Evolutionary conservation across 768 basidiomycete genomes (phyloP), one percentile per base, ranked within the genome.

Genomic region (Boletus tomentosulus): DNA sequence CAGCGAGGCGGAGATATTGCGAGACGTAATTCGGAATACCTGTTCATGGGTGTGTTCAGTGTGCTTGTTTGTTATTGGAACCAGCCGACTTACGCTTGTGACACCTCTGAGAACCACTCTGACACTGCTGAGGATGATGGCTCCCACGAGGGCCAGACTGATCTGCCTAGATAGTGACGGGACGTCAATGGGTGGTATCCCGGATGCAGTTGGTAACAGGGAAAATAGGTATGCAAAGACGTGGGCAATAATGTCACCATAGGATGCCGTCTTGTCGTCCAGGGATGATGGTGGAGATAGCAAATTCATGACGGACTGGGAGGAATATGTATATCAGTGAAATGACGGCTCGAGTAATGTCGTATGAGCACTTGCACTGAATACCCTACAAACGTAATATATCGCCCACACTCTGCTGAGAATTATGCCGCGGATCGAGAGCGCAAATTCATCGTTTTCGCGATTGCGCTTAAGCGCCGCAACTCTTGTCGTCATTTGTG

Each of bases 91-190:
- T 53, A 79, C 86, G 60, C 82, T 72, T 0, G 85, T 82, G 24
- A 85, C 89, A 12, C 85, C 85, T 16, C 76, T 73, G 58, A 93
- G 70, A 5, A 92, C 87, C 4, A 82, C 73, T 31, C 88, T 74
- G 33, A 93, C 78, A 54, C 85, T 89, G 45, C 79, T 84, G 16
- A 89, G 61, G 54, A 93, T 87, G 64, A 93, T 88, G 45, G 82
- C 70, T 13, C 91, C 91, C 28, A 92, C 86, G 13, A 93, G 76
- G 1, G 75, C 71, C 8, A 92, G 74, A 63, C 88, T 89, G 27
- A 80, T 73, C 57, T 83, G 81, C 22, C 78, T 73, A 15, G 79
- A 78, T 48, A 79, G 56, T n/a, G 73, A 70, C 10, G 71, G 71
- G 3, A 78, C 60, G 19, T 73, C 68, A 33, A 74, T 70, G 39